Conservation (phyloP, 345 rosid species). For the Hibiscus mutabilis region DNA sequence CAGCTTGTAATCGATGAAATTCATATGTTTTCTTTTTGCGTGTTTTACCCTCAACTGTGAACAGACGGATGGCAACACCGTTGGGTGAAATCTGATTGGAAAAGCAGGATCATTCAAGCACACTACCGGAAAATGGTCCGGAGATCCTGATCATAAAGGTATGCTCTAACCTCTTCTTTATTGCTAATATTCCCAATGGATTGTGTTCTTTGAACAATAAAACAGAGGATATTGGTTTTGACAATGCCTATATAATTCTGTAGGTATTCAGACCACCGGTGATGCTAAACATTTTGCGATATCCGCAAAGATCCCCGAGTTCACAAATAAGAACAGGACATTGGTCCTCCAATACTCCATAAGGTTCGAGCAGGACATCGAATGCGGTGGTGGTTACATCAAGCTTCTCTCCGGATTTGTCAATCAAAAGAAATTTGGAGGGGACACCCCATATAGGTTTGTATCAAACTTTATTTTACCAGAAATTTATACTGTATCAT, state of each 20-base stretch:
- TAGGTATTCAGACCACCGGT: conserved; percentile 73
- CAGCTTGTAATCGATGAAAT: too few relatives aligned
- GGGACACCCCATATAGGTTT: conserved; percentile 92
- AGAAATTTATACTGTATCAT: not conserved
- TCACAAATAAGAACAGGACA: conserved; percentile 76
- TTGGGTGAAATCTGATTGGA: conserved; percentile 91
- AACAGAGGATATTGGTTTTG: too few relatives aligned
- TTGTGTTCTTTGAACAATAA: conserved; percentile 2
- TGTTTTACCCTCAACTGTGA: not conserved
- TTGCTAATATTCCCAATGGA: not conserved
- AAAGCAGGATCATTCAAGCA: conserved; percentile 74
- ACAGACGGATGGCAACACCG: conserved; percentile 83
- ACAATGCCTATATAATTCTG: conserved; percentile 2
- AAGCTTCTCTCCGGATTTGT: conserved; percentile 87
- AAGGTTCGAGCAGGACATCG: conserved; percentile 81
- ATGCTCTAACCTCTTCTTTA: not conserved
- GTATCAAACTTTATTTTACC: not conserved
- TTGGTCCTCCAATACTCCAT: conserved; percentile 77
- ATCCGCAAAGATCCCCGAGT: conserved; percentile 78
- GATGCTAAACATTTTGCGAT: conserved; percentile 83
- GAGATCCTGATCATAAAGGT: conserved; percentile 82
- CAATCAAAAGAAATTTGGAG: conserved; percentile 94
- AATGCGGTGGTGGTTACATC: conserved; percentile 93
- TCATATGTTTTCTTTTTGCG: not conserved
- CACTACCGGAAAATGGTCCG: conserved; percentile 73